Conservation (phyloP, 768 basidiomycete genomes). For the Boletus subcaerulescens region DNA sequence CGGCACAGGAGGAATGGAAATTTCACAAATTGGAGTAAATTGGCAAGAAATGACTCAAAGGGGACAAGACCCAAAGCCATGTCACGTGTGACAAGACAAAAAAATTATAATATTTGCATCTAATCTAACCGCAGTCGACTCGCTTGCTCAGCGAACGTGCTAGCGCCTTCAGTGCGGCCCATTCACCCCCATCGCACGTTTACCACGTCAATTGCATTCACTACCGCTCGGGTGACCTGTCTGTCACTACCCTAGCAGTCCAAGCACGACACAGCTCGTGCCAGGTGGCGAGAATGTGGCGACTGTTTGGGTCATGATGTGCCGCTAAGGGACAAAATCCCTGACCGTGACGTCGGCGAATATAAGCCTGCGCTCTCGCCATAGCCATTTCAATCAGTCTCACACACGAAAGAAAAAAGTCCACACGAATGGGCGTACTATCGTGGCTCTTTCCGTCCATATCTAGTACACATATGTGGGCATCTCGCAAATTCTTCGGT, state of each 20-base stretch:
- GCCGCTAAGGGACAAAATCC: not conserved
- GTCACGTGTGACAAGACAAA: constrained; percentile 24
- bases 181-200: constrained; percentile 16
- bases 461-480: not conserved
- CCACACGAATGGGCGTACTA: not conserved
- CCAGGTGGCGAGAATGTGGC: constrained; percentile 13
- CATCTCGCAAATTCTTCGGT: not conserved
- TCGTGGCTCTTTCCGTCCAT: not conserved
- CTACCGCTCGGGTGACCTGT: not conserved
- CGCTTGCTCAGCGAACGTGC: constrained; percentile 14
- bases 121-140: constrained; percentile 3
- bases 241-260: not conserved
- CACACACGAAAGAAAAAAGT: not conserved
- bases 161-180: not conserved
- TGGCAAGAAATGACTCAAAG: constrained; percentile 33
- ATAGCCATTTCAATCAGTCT: not conserved
- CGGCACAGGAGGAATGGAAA: constrained; percentile 39
- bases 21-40: constrained; percentile 32
- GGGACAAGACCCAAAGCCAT: constrained; percentile 23
- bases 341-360: not conserved
- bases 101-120: constrained; percentile 6
- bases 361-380: not conserved
- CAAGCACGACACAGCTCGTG: not conserved
- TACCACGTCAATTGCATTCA: not conserved
- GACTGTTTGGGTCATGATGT: constrained; percentile 7